Base-by-base conservation (phyloP, 225 moss, liverwort and hornwort genomes). In the Bryoerythrophyllum caledonicum region DNA sequence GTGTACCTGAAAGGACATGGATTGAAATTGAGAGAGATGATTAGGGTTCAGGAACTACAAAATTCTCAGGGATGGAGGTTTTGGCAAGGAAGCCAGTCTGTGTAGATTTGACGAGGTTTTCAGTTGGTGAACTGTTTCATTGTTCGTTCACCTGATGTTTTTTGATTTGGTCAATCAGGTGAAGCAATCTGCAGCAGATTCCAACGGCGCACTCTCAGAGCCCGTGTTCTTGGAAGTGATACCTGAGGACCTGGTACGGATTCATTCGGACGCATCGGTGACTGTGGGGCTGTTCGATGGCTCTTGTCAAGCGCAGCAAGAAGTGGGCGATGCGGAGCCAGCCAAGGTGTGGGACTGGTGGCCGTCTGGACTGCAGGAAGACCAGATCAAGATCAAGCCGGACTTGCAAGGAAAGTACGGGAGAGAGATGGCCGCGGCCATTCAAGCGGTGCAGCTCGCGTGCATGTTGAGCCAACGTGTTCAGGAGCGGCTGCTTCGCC, bases 401-500 rank as follows among this genome's bases (percentile, higher is more conserved):
- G 68, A 72, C 43, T 68, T 80, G 78, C 71, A 73, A 72, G 90
- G 83, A 1, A 80, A 80, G 59, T 93, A 92, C 54, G 89, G 87
- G 12, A 87, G 32, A 71, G 93, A 95, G 82, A 67, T 95, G 91
- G 86, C 92, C 30, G 83, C 86, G 75, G 99, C 93, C 53, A 72
- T 92, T 58, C 85, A 87, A 73, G 99, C 95, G 9, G 93, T 99
- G 46, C 99, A 99, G 84, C 91, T 99, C 55, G 90, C 95, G 7
- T 92, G 86, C 82, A 84, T 90, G 85, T 85, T 99, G 32, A 93
- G 91, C 71, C 95, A 95, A 78, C 83, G 89, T 48, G 88, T 92
- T 48, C 99, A 99, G 76, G 87, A 88, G 68, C 85, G 92, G 65
- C 32, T 99, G 78, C 82, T 99, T 35, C 90, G 82, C 12, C 77